These are phyloP conservation scores for Trichoderma guizhouense DNA, from an alignment of 2,329 filamentous ascomycete species.

Conservation along the genomic window DNA sequence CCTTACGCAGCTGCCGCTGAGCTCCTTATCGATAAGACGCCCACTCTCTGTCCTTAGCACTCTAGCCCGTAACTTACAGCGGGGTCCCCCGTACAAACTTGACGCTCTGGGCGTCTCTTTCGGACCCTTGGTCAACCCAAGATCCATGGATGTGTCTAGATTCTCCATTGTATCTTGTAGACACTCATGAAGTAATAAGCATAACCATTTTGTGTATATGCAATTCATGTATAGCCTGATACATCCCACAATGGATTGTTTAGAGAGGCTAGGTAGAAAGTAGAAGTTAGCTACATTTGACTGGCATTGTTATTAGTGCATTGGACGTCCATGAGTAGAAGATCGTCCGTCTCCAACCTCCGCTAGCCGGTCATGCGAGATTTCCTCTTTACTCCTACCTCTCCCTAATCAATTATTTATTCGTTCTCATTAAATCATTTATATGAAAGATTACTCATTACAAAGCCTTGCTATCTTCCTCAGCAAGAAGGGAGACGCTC, in stretches of 20 bases:
- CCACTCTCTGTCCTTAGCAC: background rate
- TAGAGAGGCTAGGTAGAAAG: background rate
- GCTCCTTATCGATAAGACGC: constrained; percentile 19
- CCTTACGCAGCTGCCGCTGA: background rate
- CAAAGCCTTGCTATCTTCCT: background rate
- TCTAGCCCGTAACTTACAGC: background rate
- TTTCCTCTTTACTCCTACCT: background rate
- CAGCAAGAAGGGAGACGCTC: background rate
- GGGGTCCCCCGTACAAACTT: background rate
- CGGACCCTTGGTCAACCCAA: background rate
- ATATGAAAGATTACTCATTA: background rate
- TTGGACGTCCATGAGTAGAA: background rate
- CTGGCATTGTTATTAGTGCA: background rate
- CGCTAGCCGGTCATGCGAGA: background rate
- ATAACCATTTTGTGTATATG: no score
- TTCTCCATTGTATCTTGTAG: background rate
- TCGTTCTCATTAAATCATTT: background rate
- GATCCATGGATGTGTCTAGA: background rate
- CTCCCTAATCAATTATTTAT: background rate
- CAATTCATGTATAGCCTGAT: background rate
- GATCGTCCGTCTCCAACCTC: background rate
- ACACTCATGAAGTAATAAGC: accelerated
- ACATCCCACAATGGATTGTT: background rate
- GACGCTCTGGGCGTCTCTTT: background rate
- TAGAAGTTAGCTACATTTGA: no score